Conservation (phyloP, 2,329 filamentous ascomycete species). For the Teratosphaeria epicoccoides region DNA sequence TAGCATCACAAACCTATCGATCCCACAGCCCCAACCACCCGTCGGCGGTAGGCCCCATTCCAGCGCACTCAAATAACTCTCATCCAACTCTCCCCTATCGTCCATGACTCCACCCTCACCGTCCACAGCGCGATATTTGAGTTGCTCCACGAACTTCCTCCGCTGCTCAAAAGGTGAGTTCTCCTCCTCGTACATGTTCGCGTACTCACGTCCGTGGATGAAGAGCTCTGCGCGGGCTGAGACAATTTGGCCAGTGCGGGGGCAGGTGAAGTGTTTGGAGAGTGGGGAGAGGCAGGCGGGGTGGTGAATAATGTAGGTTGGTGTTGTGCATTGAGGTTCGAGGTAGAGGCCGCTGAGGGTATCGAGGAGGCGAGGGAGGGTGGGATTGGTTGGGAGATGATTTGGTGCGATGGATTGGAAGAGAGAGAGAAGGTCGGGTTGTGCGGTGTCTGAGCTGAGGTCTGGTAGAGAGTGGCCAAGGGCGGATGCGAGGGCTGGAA, state of each 20-base stretch:
- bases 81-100: constrained; percentile 49
- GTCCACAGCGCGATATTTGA: constrained; percentile 28
- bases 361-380: constrained; percentile 65
- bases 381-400: constrained; percentile 41
- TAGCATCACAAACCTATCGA: constrained; percentile 87
- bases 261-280: constrained; percentile 72
- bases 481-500: constrained; percentile 61
- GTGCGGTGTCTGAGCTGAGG: constrained; percentile 43
- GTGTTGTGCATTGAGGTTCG: constrained; percentile 61
- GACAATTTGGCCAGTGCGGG: constrained; percentile 47
- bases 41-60: constrained; percentile 91
- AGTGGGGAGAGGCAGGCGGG: constrained; percentile 86
- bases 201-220: constrained; percentile 60
- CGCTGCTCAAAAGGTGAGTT: constrained; percentile 83
- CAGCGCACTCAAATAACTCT: constrained; percentile 72
- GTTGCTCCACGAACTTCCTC: constrained; percentile 62
- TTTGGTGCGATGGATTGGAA: constrained; percentile 35
- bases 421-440: constrained; percentile 43
- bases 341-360: constrained; percentile 65
- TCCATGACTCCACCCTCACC: constrained; percentile 30
- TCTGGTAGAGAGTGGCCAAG: constrained; percentile 50
- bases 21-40: constrained; percentile 88
- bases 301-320: constrained; percentile 71
- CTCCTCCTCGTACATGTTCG: constrained; percentile 98
- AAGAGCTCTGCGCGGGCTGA: constrained; percentile 29